phyloP scores from a whole-genome alignment of 441 rosid genomes.

The Eruca vesicaria region DNA sequence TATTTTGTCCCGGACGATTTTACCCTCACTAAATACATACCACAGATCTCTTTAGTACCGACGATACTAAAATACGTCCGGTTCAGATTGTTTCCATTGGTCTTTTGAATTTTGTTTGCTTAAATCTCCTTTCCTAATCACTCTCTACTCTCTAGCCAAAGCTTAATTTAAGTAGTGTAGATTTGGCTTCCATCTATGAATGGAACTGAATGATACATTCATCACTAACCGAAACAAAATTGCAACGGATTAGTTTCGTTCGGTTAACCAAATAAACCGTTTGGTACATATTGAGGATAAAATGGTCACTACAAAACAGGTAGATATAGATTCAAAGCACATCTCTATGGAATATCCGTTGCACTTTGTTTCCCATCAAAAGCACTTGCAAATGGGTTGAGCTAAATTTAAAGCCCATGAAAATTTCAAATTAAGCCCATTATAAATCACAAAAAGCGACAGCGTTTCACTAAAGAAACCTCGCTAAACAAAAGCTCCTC shows the following conservation, averaged over 20 bases:
- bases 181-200: not conserved
- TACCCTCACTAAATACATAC: no score
- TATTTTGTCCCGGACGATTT: not conserved
- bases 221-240: not conserved
- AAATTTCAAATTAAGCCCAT: not conserved
- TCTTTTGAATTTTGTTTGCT: no score
- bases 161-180: not conserved
- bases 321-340: conserved; percentile 1
- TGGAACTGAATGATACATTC: not conserved
- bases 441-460: not conserved
- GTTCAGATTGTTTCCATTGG: not conserved
- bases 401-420: no score
- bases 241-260: not conserved
- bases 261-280: not conserved
- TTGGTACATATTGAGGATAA: not conserved
- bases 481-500: not conserved
- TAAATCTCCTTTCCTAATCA: not conserved
- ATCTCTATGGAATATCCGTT: conserved; percentile 25
- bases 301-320: not conserved
- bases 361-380: no score
- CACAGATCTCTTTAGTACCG: no score
- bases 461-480: not conserved
- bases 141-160: not conserved
- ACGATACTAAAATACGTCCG: not conserved
- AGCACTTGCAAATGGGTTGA: no score